Conservation (phyloP, 2,329 filamentous ascomycete genomes). For the Dissoconium aciculare region DNA sequence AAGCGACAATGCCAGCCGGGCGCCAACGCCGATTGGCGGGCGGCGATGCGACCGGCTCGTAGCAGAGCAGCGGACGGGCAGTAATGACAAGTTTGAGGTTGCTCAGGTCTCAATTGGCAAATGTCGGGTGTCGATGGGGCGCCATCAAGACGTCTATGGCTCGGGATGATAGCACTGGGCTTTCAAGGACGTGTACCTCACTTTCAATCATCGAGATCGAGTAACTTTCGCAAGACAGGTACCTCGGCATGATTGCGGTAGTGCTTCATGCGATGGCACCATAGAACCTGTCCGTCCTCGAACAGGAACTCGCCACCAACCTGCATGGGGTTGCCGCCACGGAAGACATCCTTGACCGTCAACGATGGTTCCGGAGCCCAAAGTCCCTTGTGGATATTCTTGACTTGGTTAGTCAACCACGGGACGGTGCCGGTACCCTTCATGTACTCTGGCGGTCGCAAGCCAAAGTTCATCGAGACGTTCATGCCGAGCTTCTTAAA, state of each 20-base stretch:
- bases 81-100: no score
- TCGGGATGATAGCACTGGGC: no score
- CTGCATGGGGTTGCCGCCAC: constrained; percentile 26
- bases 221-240: constrained; percentile 20
- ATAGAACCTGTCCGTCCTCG: constrained; percentile 26
- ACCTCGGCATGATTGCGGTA: constrained; percentile 26
- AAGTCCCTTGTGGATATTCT: constrained; percentile 1
- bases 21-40: no score
- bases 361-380: constrained; percentile 7
- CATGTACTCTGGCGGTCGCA: constrained; percentile 24
- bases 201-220: constrained; percentile 23
- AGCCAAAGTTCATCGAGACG: constrained; percentile 21
- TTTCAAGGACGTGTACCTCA: not conserved
- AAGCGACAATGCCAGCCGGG: no score
- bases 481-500: constrained; percentile 26
- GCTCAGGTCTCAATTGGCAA: no score
- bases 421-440: constrained; percentile 19
- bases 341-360: constrained; percentile 17
- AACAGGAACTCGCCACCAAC: constrained; percentile 30
- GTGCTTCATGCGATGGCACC: constrained; percentile 30
- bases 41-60: no score
- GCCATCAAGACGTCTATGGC: no score
- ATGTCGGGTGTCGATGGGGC: no score
- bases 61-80: no score
- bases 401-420: constrained; percentile 22